Percentiles rank a stretch among this genome's conserved stretches.
Conservation (phyloP, 2,329 filamentous ascomycete genomes). For the Fusarium goolgardi region DNA sequence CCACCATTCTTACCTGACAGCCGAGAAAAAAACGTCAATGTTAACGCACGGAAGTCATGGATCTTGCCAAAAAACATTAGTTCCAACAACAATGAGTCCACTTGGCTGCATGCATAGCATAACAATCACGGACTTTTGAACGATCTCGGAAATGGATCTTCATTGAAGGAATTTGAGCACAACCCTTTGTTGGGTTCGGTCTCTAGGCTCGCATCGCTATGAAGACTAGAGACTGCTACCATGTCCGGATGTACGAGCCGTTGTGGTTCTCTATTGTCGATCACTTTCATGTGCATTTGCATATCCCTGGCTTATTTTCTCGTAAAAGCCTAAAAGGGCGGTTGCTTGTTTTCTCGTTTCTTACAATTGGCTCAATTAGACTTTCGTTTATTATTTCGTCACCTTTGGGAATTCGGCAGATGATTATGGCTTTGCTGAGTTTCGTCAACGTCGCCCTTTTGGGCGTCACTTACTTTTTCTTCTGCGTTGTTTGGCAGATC, state of each 20-base stretch:
- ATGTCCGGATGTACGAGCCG: background rate
- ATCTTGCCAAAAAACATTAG: background rate
- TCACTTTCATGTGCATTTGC: constrained; percentile 5
- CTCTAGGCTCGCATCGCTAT: background rate
- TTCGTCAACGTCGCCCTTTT: constrained; percentile 19
- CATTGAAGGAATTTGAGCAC: background rate
- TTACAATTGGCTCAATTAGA: constrained; percentile 14
- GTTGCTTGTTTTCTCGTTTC: constrained; percentile 18
- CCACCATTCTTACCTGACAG: background rate
- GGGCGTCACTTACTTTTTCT: constrained; percentile 17
- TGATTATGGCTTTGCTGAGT: constrained; percentile 26
- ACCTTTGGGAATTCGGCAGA: background rate
- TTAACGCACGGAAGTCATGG: background rate
- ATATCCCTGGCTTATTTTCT: background rate
- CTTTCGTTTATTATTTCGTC: background rate
- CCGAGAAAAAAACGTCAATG: background rate
- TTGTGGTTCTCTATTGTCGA: background rate
- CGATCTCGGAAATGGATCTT: constrained; percentile 19
- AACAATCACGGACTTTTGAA: constrained; percentile 18
- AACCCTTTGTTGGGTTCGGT: background rate
- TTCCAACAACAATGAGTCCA: background rate
- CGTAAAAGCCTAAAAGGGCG: background rate
- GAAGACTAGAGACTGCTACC: background rate
- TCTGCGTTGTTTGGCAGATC: constrained; percentile 17
- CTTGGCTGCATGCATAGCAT: background rate